Evolutionary conservation across 768 basidiomycete species (phyloP), one percentile per base, ranked within the genome.

Genomic region (Kwoniella europaea): DNA sequence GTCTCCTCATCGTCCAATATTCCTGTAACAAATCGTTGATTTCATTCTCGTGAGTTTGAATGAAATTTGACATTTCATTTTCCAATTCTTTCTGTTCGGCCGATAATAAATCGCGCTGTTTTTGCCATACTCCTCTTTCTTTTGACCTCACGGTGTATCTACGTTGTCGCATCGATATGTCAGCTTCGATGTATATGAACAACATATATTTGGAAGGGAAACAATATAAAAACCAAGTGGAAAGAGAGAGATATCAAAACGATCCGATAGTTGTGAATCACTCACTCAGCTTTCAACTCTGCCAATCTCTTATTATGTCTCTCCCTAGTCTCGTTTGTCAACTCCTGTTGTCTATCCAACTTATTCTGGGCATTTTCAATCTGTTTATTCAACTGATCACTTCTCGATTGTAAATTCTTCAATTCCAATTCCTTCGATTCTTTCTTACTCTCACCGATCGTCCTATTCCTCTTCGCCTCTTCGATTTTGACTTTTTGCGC

Each of bases 361-460:
- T 93, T 94, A 74, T 92, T 91, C 56, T 89, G 87, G 4, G 94
- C 94, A 81, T 94, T 93, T 9, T 86, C 84, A 12, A 92, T 85
- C 80, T 95, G 93, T 70, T 90, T 90, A 72, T 88, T 86, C n/a
- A 92, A 88, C 61, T 93, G 91, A 92, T 96, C 91, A 71, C 88
- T 88, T 74, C 88, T 88, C 59, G 90, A 86, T 52, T 86, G 84
- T 35, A 92, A 85, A 79, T 92, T 90, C 63, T 88, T 90, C 24
- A 87, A 86, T 81, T 93, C 92, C 24, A 93, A 91, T 62, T 87
- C 87, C 84, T 91, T 92, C 2, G 82, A 84, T 68, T 91, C 88
- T n/a, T 93, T 86, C 9, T 87, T 85, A 2, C 85, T 84, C 4
- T 88, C 86, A 82, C 94, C 91, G 75, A 88, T 88, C 76, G 91